phyloP scores from a whole-genome alignment of 805 yeast species.

The Geotrichum ghanense region DNA sequence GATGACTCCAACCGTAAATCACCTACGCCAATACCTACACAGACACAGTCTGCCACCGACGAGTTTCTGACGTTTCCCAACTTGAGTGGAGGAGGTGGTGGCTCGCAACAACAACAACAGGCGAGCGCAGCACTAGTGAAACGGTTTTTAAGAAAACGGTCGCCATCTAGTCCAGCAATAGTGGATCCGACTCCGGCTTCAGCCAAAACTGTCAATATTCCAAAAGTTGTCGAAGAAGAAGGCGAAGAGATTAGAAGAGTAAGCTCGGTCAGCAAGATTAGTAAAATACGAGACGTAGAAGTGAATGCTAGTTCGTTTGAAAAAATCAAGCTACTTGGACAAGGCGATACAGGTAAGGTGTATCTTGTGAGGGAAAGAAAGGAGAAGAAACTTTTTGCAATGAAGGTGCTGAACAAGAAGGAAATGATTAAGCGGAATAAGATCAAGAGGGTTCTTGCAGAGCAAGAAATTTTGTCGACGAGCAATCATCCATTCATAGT shows the following conservation, averaged over 20 bases:
- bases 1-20: neutral
- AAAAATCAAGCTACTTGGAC: conserved; percentile 76
- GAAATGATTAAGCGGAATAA: conserved; percentile 95
- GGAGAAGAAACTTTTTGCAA: conserved; percentile 69
- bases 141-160: conserved; percentile 16
- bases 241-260: conserved; percentile 58
- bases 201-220: neutral
- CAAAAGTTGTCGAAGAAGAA: conserved; percentile 5
- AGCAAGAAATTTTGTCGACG: conserved; percentile 91
- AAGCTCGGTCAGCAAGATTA: conserved; percentile 32
- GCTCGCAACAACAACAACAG: neutral
- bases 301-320: conserved; percentile 85
- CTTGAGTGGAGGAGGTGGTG: too few relatives aligned
- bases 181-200: neutral
- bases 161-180: conserved; percentile 20
- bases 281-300: conserved; percentile 57
- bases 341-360: conserved; percentile 97
- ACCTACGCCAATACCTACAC: neutral
- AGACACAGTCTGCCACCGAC: neutral
- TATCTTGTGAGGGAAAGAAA: conserved; percentile 78
- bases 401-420: conserved; percentile 80
- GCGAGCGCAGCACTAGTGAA: neutral
- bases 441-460: conserved; percentile 89
- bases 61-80: neutral
- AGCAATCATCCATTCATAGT: conserved; percentile 96